A percentile compares a stretch with the other conserved stretches of the same genome.
These are phyloP conservation scores for Mortierella antarctica DNA, from an alignment of 192 early-diverging fungal genomes.

Conservation along the genomic window DNA sequence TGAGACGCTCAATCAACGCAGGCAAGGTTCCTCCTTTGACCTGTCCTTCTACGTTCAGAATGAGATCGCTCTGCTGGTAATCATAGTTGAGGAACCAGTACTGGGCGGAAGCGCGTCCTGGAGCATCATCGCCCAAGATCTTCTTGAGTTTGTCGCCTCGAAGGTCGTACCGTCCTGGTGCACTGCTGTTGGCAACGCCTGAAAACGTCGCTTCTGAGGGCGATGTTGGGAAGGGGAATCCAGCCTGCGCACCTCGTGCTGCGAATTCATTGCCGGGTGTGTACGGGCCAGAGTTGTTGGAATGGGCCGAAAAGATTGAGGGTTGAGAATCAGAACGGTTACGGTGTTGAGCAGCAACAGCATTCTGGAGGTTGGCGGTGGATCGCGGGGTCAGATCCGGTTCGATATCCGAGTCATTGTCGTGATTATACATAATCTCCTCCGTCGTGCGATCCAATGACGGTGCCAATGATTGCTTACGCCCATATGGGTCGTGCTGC, in stretches of 20 bases:
- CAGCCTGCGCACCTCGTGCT: constrained; percentile 46
- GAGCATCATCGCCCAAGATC: constrained; percentile 66
- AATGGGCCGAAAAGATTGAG: constrained; percentile 31
- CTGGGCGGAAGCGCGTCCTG: constrained; percentile 47
- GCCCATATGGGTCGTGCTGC: constrained; percentile 15
- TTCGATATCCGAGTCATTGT: constrained; percentile 53
- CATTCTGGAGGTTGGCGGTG: not conserved
- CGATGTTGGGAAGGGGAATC: constrained; percentile 63
- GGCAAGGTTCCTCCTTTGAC: constrained; percentile 92
- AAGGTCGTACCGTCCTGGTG: constrained; percentile 51
- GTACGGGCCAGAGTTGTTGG: constrained; percentile 17
- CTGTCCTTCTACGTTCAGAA: constrained; percentile 85
- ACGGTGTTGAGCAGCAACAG: constrained; percentile 1
- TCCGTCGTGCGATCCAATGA: constrained; percentile 33
- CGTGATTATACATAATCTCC: constrained; percentile 44
- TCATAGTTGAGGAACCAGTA: constrained; percentile 88
- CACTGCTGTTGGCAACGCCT: constrained; percentile 17
- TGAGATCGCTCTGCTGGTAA: constrained; percentile 75
- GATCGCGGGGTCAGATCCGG: constrained; percentile 39
- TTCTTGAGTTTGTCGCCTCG: constrained; percentile 52
- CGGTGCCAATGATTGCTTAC: constrained; percentile 27
- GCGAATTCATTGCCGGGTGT: constrained; percentile 40
- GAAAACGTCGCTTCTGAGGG: constrained; percentile 22
- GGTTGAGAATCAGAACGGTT: constrained; percentile 46
- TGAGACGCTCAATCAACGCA: constrained; percentile 90